Percentiles rank a stretch among this genome's conserved stretches.
Conservation (phyloP, 2,329 filamentous ascomycete species). For the Dendryphion nanum region DNA sequence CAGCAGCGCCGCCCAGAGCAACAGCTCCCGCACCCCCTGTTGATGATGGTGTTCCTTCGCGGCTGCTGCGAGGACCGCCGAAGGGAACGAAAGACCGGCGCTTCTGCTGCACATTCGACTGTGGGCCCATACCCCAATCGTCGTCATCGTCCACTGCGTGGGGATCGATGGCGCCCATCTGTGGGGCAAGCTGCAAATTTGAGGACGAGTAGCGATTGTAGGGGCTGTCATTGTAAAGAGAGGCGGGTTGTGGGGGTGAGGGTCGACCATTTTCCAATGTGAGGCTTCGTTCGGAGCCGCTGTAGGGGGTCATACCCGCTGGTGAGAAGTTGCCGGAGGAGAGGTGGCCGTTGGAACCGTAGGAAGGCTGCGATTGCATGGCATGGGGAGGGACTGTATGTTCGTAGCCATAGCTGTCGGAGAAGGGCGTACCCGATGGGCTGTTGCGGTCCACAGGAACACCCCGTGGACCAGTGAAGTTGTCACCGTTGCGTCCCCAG, state of each 20-base stretch:
- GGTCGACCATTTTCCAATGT: conserved; percentile 43
- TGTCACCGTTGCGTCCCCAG: conserved; percentile 13
- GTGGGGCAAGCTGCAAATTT: conserved; percentile 28
- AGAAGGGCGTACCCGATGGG: conserved; percentile 23
- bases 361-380: conserved; percentile 32
- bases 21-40: conserved; percentile 39
- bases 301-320: conserved; percentile 32
- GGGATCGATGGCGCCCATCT: conserved; percentile 63
- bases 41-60: conserved; percentile 39
- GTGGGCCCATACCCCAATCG: conserved; percentile 71
- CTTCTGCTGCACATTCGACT: conserved; percentile 43
- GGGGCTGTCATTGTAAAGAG: conserved; percentile 61
- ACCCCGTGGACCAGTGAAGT: conserved; percentile 10
- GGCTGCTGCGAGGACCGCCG: conserved; percentile 43
- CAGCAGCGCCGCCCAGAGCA: conserved; percentile 43
- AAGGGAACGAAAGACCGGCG: conserved; percentile 62
- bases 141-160: conserved; percentile 82
- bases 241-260: conserved; percentile 25
- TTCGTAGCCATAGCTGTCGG: conserved; percentile 24
- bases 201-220: conserved; percentile 59
- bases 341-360: conserved; percentile 38
- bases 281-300: conserved; percentile 51
- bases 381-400: conserved; percentile 21
- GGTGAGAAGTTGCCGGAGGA: conserved; percentile 32
- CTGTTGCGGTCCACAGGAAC: conserved; percentile 20